phyloP scores from a whole-genome alignment of 257 asterid species.

The Linaria vulgaris region DNA sequence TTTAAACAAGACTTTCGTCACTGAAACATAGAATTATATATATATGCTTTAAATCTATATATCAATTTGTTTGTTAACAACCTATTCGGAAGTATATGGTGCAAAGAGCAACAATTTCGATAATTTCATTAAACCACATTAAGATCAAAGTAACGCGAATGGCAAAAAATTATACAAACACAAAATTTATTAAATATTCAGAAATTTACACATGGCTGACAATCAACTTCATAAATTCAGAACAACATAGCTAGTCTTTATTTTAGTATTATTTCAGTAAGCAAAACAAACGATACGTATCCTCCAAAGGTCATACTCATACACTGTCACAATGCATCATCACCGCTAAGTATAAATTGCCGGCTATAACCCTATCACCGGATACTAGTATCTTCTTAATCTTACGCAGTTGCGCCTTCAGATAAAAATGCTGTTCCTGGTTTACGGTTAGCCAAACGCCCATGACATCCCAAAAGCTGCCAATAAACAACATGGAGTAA shows the following conservation, averaged over 20 bases:
- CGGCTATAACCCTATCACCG: neutral
- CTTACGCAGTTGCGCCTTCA: conserved; percentile 32
- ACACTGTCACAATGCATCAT: too few species aligned
- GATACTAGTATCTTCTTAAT: neutral
- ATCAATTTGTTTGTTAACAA: too few species aligned
- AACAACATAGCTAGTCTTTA: neutral
- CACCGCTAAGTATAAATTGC: neutral
- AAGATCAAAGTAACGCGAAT: neutral
- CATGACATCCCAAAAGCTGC: conserved; percentile 64
- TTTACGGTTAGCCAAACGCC: conserved; percentile 46
- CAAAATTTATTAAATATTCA: neutral
- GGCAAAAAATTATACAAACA: neutral
- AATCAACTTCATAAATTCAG: neutral
- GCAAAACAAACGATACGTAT: neutral
- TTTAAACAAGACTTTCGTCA: too few species aligned
- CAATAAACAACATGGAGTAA: conserved; percentile 9
- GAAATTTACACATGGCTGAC: neutral
- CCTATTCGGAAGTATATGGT: neutral
- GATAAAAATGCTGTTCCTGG: conserved; percentile 55
- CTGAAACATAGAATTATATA: too few species aligned
- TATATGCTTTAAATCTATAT: too few species aligned
- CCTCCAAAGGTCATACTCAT: neutral
- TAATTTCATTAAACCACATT: neutral
- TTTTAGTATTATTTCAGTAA: neutral
- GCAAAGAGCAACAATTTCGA: neutral